A percentile compares a stretch with the other conserved stretches of the same genome.
Evolutionary conservation across 2,329 filamentous ascomycete genomes (phyloP).

Genomic region (Fusarium ramigenum): DNA sequence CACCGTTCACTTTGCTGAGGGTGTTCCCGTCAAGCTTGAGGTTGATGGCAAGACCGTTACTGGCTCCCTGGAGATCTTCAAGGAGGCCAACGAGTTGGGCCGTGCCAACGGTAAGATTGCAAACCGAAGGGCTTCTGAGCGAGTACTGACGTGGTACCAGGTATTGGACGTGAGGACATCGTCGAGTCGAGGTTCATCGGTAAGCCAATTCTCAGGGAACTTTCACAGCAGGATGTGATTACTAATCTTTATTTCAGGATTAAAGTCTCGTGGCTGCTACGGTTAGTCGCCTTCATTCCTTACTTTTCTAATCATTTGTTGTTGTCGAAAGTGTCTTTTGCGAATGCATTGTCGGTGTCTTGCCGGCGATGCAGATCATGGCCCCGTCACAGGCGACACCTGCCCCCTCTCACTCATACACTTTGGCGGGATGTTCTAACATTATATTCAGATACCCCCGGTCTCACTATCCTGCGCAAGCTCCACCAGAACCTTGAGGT

Average conservation of each 20-base stretch:
- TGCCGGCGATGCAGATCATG: neutral
- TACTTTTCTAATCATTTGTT: neutral
- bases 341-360: neutral
- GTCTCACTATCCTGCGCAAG: neutral
- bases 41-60: slow-evolving; percentile 65
- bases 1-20: slow-evolving; percentile 72
- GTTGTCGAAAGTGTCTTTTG: neutral
- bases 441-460: neutral
- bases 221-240: neutral
- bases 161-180: neutral
- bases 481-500: neutral
- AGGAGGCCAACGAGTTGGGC: slow-evolving; percentile 63
- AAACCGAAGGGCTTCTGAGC: too few relatives aligned
- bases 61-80: slow-evolving; percentile 72
- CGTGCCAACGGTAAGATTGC: slow-evolving; percentile 7
- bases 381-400: neutral
- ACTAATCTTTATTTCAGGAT: neutral
- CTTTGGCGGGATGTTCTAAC: neutral
- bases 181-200: neutral
- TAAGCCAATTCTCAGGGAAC: neutral
- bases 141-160: neutral
- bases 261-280: neutral
- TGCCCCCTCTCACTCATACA: too few relatives aligned
- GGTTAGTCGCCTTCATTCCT: neutral
- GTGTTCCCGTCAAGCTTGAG: slow-evolving; percentile 71